These are phyloP conservation scores for Edaphochlamys debaryana DNA, from an alignment of 139 green algal genomes.

Conservation along the genomic window DNA sequence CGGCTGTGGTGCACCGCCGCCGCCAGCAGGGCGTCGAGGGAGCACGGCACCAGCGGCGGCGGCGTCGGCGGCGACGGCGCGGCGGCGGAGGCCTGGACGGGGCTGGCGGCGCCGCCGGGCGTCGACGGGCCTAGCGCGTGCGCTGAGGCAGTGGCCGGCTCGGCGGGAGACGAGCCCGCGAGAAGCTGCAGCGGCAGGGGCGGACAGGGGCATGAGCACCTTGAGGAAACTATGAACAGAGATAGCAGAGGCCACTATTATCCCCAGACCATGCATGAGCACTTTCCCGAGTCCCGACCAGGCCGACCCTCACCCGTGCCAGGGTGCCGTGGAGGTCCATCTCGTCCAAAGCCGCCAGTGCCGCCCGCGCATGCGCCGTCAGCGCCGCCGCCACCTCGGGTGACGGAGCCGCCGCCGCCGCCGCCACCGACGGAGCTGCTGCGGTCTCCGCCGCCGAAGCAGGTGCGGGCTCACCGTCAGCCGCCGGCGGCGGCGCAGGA, in stretches of 20 bases:
- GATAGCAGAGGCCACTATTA: no score
- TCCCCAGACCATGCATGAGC: no score
- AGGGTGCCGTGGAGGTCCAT: conserved; percentile 9
- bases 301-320: not conserved
- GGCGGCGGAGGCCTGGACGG: not conserved
- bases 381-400: not conserved
- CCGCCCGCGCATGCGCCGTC: not conserved
- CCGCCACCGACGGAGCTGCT: not conserved
- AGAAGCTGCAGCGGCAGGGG: no score
- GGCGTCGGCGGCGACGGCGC: not conserved
- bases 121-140: no score
- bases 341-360: conserved; percentile 20
- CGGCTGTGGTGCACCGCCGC: conserved; percentile 2
- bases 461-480: no score
- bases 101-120: not conserved
- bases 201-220: no score
- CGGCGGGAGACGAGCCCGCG: no score
- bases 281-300: no score
- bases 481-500: no score
- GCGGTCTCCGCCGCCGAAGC: not conserved
- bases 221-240: no score
- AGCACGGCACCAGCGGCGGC: not conserved
- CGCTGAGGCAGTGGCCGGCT: not conserved
- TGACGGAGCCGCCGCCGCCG: not conserved
- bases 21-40: conserved; percentile 12